Evolutionary conservation across 768 basidiomycete species (phyloP), one percentile per base, ranked within the genome.

Genomic region (Strobilomyces confusus): DNA sequence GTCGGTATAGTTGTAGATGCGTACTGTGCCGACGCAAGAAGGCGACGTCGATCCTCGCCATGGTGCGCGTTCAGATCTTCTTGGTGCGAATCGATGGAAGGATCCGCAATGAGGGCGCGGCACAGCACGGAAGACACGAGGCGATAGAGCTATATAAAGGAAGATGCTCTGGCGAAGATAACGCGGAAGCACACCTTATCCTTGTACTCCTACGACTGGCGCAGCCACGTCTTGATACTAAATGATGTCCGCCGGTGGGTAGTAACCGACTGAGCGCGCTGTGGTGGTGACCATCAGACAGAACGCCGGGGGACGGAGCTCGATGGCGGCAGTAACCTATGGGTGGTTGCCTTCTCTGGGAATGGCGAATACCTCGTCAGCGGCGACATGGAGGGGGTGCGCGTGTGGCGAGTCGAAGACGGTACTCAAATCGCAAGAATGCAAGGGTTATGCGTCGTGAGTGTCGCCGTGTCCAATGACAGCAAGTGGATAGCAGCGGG

Each of bases 311-410:
- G 9, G 1, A 11, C 23, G 3, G 45, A 25, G 11, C 23, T 47
- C 15, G 5, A 36, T 15, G 22, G 6, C 2, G 22, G 33, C 9
- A 7, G 5, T 0, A 0, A 2, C 3, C 0, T 36, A 5, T 11
- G 7, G 4, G 33, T 22, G 5, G 9, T 47, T 9, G 8, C 34
- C 1, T 47, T 47, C 22, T 23, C 46, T 5, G 14, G 22, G 11
- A 13, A 44, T 11, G 43, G 43, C 5, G 12, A 29, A 5, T 30
- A n/a, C 29, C 25, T 44, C 17, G 23, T 36, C 5, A 25, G 46
- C 15, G 20, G 46, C 5, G 8, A 14, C 11, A 1, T n/a, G 8
- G 5, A 5, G 0, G 23, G n/a, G 15, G 33, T 36, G 9, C 22
- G 9, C 17, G 22, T 47, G 9, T 47, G 45, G 43, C 26, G n/a